Conservation (phyloP, 1,284 basidiomycete genomes). For the Marasmius fiardii region DNA sequence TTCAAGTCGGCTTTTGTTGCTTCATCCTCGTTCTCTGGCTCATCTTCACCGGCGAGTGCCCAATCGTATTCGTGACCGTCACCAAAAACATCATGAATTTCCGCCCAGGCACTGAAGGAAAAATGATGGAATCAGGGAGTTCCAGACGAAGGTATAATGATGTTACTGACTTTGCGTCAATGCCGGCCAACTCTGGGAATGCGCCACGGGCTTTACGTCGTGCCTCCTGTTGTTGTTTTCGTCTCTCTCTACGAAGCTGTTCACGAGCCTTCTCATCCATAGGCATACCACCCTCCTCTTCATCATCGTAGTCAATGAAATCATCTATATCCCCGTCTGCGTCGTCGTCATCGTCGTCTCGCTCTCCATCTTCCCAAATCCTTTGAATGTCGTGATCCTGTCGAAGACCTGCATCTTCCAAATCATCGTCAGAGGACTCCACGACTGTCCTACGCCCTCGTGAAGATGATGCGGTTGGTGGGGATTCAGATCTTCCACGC, state of each 20-base stretch:
- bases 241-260: conserved; percentile 64
- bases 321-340: conserved; percentile 79
- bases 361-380: conserved; percentile 81
- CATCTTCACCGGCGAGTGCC: conserved; percentile 83
- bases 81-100: conserved; percentile 96
- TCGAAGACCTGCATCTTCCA: conserved; percentile 55
- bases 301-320: conserved; percentile 93
- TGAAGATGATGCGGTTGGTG: conserved; percentile 56
- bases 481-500: conserved; percentile 70
- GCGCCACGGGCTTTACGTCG: conserved; percentile 56
- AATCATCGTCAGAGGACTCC: conserved; percentile 71
- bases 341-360: conserved; percentile 68
- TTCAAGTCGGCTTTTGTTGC: conserved; percentile 71
- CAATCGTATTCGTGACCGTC: conserved; percentile 97
- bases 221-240: conserved; percentile 63
- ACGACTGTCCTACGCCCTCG: conserved; percentile 49
- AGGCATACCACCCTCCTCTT: conserved; percentile 66
- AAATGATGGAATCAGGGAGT: conserved; percentile 22
- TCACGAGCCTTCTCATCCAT: conserved; percentile 76
- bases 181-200: conserved; percentile 78
- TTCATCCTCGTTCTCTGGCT: conserved; percentile 57
- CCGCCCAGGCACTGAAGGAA: conserved; percentile 85
- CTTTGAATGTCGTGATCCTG: conserved; percentile 69
- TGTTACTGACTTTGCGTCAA: conserved; percentile 76
- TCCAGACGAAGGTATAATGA: conserved; percentile 6